phyloP scores from a whole-genome alignment of 768 basidiomycete species.

The Gloeostereum incarnatum region DNA sequence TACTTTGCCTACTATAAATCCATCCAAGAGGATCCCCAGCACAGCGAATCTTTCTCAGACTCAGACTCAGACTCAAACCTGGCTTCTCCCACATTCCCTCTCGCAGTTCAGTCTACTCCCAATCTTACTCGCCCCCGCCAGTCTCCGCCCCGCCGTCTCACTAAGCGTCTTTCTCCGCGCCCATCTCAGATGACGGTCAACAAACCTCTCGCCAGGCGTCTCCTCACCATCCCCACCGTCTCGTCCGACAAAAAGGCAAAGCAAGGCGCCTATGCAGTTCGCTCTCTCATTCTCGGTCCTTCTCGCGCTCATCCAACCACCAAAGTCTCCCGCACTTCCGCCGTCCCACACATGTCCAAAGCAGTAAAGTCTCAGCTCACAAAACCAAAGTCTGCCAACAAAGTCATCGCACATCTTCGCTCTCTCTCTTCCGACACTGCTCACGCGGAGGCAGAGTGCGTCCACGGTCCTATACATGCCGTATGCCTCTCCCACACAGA shows the following conservation, averaged over 20 bases:
- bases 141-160: no score
- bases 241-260: conserved; percentile 52
- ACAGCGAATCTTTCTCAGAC: conserved; percentile 5
- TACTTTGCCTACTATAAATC: conserved; percentile 17
- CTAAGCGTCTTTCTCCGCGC: no score
- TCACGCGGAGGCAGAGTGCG: conserved; percentile 2
- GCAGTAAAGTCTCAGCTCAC: conserved; percentile 63
- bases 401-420: conserved; percentile 64
- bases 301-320: conserved; percentile 20
- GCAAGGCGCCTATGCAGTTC: conserved; percentile 53
- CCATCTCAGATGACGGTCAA: no score
- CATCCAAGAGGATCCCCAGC: no score
- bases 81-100: not conserved
- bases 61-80: not conserved
- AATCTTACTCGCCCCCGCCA: no score
- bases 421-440: conserved; percentile 41
- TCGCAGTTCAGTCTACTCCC: not conserved
- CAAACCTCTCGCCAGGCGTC: no score
- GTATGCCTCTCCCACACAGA: conserved; percentile 65
- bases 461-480: conserved; percentile 55
- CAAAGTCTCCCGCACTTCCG: conserved; percentile 27
- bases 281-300: conserved; percentile 61
- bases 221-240: conserved; percentile 18
- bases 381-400: conserved; percentile 58
- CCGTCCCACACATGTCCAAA: conserved; percentile 47